Percentiles rank a stretch among this genome's conserved stretches.
phyloP scores from a whole-genome alignment of 805 yeast species.

The Myxozyma nipponensis region DNA sequence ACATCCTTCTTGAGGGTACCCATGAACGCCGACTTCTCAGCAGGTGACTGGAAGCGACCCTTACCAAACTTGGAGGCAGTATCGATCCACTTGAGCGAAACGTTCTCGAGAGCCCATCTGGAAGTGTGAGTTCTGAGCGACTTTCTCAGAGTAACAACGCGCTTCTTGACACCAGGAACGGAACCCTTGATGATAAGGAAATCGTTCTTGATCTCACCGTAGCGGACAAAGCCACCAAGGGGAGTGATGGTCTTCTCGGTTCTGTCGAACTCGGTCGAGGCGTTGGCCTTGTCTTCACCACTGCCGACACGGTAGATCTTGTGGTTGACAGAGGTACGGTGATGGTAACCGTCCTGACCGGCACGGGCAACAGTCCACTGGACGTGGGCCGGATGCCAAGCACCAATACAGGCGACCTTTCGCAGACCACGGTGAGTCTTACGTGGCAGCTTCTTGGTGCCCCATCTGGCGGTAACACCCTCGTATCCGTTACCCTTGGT shows the following conservation, averaged over 20 bases:
- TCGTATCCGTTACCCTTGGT: conserved; percentile 99
- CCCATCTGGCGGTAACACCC: conserved; percentile 99
- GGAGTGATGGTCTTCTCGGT: conserved; percentile 99
- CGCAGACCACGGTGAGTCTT: conserved; percentile 99
- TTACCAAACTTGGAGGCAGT: conserved; percentile 99
- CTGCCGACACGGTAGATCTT: conserved; percentile 99
- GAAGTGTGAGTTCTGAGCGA: conserved; percentile 96
- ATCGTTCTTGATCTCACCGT: conserved; percentile 97
- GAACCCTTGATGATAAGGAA: conserved; percentile 97
- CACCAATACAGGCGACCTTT: conserved; percentile 99
- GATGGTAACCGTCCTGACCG: conserved; percentile 99
- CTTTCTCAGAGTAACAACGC: conserved; percentile 98
- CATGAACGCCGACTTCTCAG: conserved; percentile 99
- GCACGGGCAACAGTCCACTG: conserved; percentile 99
- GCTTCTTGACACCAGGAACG: conserved; percentile 99
- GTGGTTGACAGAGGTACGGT: conserved; percentile 99
- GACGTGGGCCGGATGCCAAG: conserved; percentile 99
- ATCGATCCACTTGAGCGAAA: conserved; percentile 98
- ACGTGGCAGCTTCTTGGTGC: conserved; percentile 99
- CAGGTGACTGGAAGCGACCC: conserved; percentile 99
- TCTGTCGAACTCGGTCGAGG: conserved; percentile 97
- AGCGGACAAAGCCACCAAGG: conserved; percentile 99
- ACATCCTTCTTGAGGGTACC: conserved; percentile 83
- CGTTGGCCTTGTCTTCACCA: conserved; percentile 91
- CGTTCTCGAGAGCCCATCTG: conserved; percentile 95